phyloP scores from a whole-genome alignment of 2,329 filamentous ascomycete species.

The Botrytis aclada region DNA sequence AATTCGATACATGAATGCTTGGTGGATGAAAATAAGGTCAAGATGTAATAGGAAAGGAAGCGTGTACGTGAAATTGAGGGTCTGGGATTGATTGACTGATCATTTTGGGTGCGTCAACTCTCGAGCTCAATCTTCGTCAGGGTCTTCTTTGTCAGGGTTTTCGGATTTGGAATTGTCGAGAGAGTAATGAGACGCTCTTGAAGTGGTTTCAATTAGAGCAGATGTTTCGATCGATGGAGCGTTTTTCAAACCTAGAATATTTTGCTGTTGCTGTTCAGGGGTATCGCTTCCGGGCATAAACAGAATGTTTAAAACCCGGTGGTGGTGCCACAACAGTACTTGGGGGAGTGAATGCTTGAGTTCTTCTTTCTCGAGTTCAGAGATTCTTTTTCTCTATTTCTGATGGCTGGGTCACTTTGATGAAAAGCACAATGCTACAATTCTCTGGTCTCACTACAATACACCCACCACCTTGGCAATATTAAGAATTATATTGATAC shows the following conservation, averaged over 20 bases:
- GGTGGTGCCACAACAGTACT: too few relatives aligned
- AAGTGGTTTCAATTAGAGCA: background rate
- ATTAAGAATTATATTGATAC: background rate
- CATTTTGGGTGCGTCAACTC: background rate
- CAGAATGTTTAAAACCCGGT: background rate
- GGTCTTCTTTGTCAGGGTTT: rapidly evolving
- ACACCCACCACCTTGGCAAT: background rate
- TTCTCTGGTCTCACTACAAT: background rate
- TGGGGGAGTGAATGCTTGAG: background rate
- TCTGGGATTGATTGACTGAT: background rate
- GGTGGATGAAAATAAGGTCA: background rate
- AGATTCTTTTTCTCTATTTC: background rate
- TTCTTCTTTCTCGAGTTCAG: too few relatives aligned
- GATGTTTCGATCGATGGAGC: background rate
- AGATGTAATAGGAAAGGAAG: background rate
- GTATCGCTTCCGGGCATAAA: background rate
- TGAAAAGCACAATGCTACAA: background rate
- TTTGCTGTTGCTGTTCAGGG: background rate
- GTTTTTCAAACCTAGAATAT: background rate
- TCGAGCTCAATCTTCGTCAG: rapidly evolving
- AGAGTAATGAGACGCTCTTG: background rate
- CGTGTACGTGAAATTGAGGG: background rate
- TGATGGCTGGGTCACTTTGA: background rate
- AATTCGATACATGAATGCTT: background rate
- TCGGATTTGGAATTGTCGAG: background rate